These are phyloP conservation scores for Beta macrorhiza DNA, from an alignment of 179 eudicot genomes.

Conservation along the genomic window DNA sequence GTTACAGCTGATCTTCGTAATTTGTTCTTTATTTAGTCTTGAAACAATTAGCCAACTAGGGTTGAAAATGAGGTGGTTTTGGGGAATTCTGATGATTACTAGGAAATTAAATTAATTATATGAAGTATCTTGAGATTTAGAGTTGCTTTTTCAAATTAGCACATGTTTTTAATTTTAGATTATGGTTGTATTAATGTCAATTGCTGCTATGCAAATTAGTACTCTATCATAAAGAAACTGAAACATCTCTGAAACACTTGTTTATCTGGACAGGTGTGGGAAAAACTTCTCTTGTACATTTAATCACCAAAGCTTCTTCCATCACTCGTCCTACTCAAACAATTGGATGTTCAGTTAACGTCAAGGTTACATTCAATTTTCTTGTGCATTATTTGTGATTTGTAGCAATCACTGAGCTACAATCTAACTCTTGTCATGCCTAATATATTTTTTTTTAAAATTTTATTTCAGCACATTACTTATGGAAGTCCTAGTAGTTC, in stretches of 20 bases:
- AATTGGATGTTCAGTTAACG: constrained; percentile 77
- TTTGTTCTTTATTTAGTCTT: too few relatives aligned
- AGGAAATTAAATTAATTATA: neutral
- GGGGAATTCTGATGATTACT: too few relatives aligned
- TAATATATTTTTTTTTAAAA: neutral
- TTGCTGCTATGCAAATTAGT: neutral
- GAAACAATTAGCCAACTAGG: too few relatives aligned
- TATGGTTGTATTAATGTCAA: neutral
- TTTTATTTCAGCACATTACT: constrained; percentile 61
- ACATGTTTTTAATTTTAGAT: neutral
- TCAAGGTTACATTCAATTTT: constrained; percentile 49
- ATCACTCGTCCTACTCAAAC: constrained; percentile 75
- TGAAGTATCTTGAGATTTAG: neutral
- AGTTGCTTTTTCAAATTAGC: neutral
- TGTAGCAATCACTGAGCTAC: neutral
- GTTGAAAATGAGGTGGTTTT: too few relatives aligned
- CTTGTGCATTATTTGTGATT: constrained; percentile 11
- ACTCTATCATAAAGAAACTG: neutral
- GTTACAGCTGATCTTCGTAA: too few relatives aligned
- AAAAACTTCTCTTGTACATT: constrained; percentile 85
- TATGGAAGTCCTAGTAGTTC: constrained; percentile 80
- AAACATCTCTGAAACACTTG: neutral
- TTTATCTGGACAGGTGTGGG: constrained; percentile 68
- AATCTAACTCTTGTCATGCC: constrained; percentile 2
- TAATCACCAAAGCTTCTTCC: constrained; percentile 83